These are phyloP conservation scores for Tarenaya hassleriana DNA, from an alignment of 345 rosid species.

Conservation along the genomic window DNA sequence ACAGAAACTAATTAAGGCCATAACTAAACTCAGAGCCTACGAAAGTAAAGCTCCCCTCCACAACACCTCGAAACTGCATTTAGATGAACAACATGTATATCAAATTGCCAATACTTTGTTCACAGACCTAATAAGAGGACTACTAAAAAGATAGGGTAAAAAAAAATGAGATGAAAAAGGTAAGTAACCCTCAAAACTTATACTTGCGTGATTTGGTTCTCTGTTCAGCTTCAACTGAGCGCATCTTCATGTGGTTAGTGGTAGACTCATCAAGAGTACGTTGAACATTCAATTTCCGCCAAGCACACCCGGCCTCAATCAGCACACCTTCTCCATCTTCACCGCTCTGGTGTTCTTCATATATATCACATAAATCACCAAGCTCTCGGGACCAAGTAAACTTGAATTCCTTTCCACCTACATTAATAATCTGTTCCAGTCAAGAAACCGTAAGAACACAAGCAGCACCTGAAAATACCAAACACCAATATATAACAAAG, in stretches of 20 bases:
- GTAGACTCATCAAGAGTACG: constrained; percentile 87
- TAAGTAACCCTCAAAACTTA: constrained; percentile 23
- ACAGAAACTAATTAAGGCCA: constrained; percentile 11
- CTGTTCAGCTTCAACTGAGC: constrained; percentile 89
- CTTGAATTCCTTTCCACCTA: constrained; percentile 87
- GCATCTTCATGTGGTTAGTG: constrained; percentile 84
- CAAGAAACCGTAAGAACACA: constrained; percentile 2
- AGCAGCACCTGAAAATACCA: constrained; percentile 12
- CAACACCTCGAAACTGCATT: constrained; percentile 9
- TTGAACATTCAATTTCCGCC: constrained; percentile 88
- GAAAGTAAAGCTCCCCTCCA: constrained; percentile 17
- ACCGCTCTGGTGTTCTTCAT: constrained; percentile 70
- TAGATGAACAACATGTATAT: constrained; percentile 13
- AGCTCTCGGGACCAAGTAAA: constrained; percentile 88
- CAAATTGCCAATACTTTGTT: constrained; percentile 17
- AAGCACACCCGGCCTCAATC: constrained; percentile 91
- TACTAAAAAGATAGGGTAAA: constrained; percentile 16
- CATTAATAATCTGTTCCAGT: constrained; percentile 60
- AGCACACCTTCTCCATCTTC: constrained; percentile 81
- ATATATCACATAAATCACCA: constrained; percentile 84
- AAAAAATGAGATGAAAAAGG: constrained; percentile 17
- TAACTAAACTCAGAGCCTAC: constrained; percentile 8
- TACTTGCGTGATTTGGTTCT: constrained; percentile 81
- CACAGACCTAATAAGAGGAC: constrained; percentile 15
- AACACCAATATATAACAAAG: neutral